Evolutionary conservation across 257 asterid genomes (phyloP).

Genomic region (Ophiorrhiza pumila): DNA sequence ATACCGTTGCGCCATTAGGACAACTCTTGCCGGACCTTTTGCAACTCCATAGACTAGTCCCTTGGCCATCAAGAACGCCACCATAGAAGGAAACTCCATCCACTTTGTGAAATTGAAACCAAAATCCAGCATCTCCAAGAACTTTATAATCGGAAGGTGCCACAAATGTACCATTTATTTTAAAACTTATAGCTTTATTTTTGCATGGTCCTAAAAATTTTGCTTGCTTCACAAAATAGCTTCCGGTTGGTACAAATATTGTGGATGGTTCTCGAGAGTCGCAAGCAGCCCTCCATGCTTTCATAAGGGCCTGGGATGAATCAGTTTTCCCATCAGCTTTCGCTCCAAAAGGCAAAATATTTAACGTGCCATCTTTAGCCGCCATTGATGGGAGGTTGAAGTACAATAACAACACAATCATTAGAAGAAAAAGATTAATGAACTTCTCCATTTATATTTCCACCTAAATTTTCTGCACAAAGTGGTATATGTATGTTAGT

Average conservation of each 20-base stretch:
- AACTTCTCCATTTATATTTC: conserved; percentile 23
- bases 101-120: conserved; percentile 45
- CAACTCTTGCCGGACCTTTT: conserved; percentile 42
- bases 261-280: conserved; percentile 35
- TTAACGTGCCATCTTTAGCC: conserved; percentile 18
- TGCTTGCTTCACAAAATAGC: conserved; percentile 29
- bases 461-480: conserved; percentile 5
- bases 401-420: conserved; percentile 20
- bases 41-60: conserved; percentile 58
- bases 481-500: no score
- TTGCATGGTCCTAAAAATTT: conserved; percentile 48
- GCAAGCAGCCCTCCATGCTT: conserved; percentile 61
- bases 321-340: conserved; percentile 42
- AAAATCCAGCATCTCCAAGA: conserved; percentile 26
- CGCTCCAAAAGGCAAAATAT: conserved; percentile 44
- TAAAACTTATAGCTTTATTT: conserved; percentile 31
- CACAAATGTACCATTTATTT: conserved; percentile 42
- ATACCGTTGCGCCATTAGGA: conserved; percentile 58
- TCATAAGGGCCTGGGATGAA: conserved; percentile 35
- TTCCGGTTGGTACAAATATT: conserved; percentile 51
- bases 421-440: conserved; percentile 5
- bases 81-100: conserved; percentile 45
- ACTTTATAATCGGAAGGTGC: conserved; percentile 48
- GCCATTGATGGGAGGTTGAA: conserved; percentile 21
- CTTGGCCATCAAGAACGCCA: conserved; percentile 57